Evolutionary conservation across 2,329 filamentous ascomycete species (phyloP).

Genomic region (Diaporthe destruens): DNA sequence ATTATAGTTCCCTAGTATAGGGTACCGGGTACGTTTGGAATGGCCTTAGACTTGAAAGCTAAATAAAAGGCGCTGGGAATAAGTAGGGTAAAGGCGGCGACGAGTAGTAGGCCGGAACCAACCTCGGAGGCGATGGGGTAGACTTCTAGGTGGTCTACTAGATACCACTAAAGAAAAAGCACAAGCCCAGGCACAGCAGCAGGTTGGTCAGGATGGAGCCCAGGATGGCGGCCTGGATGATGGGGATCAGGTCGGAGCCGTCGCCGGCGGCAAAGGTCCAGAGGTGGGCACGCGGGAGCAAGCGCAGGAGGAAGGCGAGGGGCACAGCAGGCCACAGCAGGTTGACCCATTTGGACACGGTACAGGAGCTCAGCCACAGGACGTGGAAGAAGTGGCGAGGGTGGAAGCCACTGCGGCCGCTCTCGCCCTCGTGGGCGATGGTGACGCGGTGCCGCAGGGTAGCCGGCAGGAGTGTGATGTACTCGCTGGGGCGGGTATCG

Average conservation of each 20-base stretch:
- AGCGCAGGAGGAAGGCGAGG: conserved; percentile 73
- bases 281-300: conserved; percentile 60
- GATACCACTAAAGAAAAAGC: conserved; percentile 83
- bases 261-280: conserved; percentile 71
- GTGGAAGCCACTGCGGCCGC: conserved; percentile 74
- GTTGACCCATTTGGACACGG: conserved; percentile 74
- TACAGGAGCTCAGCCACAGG: conserved; percentile 73
- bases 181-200: conserved; percentile 82
- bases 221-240: conserved; percentile 86
- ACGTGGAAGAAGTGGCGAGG: conserved; percentile 71
- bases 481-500: conserved; percentile 15
- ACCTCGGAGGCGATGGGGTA: conserved; percentile 83
- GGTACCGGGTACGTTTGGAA: neutral
- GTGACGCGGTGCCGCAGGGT: conserved; percentile 8
- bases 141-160: conserved; percentile 74
- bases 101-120: conserved; percentile 80
- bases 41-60: conserved; percentile 29
- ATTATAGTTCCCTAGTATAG: too few species aligned
- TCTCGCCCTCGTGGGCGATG: conserved; percentile 68
- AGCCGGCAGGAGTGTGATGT: conserved; percentile 14
- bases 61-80: conserved; percentile 46
- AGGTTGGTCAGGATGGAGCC: conserved; percentile 87
- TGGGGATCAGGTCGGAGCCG: conserved; percentile 48
- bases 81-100: conserved; percentile 69
- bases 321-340: conserved; percentile 82